These are phyloP conservation scores for Hypoxylon sp. DNA, from an alignment of 2,329 filamentous ascomycete genomes.

Conservation along the genomic window DNA sequence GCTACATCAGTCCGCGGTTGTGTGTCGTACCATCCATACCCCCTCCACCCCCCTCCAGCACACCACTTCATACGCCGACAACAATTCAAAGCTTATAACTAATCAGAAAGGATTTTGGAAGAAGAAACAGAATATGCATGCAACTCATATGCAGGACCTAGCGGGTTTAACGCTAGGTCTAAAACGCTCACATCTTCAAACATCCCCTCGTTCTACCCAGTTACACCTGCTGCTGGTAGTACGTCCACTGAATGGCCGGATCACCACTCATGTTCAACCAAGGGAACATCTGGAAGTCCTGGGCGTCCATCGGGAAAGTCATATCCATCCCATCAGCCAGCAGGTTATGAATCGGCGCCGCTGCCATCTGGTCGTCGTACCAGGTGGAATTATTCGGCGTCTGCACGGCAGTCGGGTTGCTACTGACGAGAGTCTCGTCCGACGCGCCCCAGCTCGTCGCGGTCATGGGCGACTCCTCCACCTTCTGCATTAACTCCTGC, in stretches of 20 bases:
- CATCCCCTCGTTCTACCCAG: background rate
- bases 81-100: background rate
- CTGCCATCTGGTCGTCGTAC: conserved; percentile 5
- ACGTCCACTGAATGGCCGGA: conserved; percentile 20
- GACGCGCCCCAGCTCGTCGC: conserved; percentile 3
- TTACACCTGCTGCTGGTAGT: conserved; percentile 11
- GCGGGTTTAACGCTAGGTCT: background rate
- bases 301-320: conserved; percentile 31
- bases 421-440: background rate
- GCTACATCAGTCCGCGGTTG: background rate
- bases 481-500: conserved; percentile 6
- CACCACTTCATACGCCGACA: background rate
- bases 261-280: conserved; percentile 31
- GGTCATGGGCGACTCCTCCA: background rate
- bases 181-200: background rate
- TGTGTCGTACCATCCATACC: background rate
- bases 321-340: conserved; percentile 31
- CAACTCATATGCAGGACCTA: background rate
- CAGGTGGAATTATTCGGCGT: conserved; percentile 4
- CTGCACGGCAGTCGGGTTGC: background rate
- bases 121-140: background rate
- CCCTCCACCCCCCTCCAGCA: background rate
- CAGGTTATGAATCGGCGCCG: conserved; percentile 20
- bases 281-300: conserved; percentile 28
- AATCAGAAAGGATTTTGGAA: background rate